These are phyloP conservation scores for Myxozyma sirexii DNA, from an alignment of 805 yeast genomes.

Conservation along the genomic window DNA sequence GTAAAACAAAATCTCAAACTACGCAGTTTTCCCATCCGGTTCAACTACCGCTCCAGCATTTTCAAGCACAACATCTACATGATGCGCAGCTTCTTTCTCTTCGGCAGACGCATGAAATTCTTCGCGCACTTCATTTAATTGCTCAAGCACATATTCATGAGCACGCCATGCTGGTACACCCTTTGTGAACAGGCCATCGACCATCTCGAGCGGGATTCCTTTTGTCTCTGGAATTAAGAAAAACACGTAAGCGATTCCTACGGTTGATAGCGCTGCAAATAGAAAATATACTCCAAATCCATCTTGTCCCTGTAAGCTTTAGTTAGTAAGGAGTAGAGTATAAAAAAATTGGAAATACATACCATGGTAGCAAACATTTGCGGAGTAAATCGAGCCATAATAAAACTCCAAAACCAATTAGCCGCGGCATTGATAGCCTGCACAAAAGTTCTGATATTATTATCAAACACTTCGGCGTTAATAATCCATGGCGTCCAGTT, in stretches of 20 bases:
- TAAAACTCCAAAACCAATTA: slow-evolving; percentile 29
- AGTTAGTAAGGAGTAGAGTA: too few relatives aligned
- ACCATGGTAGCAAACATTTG: slow-evolving; percentile 26
- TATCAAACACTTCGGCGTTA: slow-evolving; percentile 26
- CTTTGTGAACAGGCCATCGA: slow-evolving; percentile 63
- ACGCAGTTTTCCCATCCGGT: too few relatives aligned
- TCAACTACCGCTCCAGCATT: too few relatives aligned
- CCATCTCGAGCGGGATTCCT: slow-evolving; percentile 71
- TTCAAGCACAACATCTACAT: slow-evolving; percentile 1
- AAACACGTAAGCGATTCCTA: slow-evolving; percentile 63
- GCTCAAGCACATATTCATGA: slow-evolving; percentile 15
- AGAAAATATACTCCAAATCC: slow-evolving; percentile 25
- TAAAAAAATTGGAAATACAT: neutral
- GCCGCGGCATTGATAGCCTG: slow-evolving; percentile 26
- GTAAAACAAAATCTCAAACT: too few relatives aligned
- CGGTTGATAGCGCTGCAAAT: slow-evolving; percentile 44
- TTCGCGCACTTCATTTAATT: slow-evolving; percentile 5
- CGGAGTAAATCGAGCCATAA: slow-evolving; percentile 26
- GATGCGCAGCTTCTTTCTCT: slow-evolving; percentile 10
- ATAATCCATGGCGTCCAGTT: slow-evolving; percentile 26
- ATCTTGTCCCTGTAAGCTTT: slow-evolving; percentile 8
- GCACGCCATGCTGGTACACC: slow-evolving; percentile 26
- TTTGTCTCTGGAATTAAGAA: slow-evolving; percentile 65
- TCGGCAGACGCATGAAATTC: slow-evolving; percentile 17
- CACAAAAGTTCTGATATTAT: slow-evolving; percentile 14